Evolutionary conservation across 768 basidiomycete genomes (phyloP).

Genomic region (Cubamyces lactineus): DNA sequence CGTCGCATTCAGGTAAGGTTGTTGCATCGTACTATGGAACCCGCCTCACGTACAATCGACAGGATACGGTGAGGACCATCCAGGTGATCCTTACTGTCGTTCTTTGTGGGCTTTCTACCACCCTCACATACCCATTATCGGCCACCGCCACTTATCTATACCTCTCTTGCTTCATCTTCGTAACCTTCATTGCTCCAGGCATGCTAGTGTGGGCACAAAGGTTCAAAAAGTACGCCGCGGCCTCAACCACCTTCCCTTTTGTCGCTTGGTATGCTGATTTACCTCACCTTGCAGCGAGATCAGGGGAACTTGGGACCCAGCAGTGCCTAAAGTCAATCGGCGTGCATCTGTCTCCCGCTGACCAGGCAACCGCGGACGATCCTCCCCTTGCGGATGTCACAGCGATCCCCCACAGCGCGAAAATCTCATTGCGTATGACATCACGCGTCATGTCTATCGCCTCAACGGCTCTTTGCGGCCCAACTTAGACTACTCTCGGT

Average conservation of each 20-base stretch:
- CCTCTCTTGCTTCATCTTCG: slow-evolving; percentile 50
- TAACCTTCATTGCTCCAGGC: slow-evolving; percentile 74
- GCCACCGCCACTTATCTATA: slow-evolving; percentile 57
- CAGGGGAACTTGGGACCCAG: slow-evolving; percentile 90
- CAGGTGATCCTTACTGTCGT: slow-evolving; percentile 57
- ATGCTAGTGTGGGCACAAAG: slow-evolving; percentile 83
- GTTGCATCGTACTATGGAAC: not conserved
- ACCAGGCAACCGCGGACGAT: slow-evolving; percentile 8
- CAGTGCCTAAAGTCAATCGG: slow-evolving; percentile 54
- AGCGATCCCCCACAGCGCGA: not conserved
- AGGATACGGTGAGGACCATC: slow-evolving; percentile 52
- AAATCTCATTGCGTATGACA: not conserved
- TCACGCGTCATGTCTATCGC: not conserved
- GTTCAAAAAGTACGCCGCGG: slow-evolving; percentile 79
- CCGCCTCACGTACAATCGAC: slow-evolving; percentile 12
- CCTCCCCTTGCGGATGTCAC: not conserved
- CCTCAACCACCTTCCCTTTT: not conserved
- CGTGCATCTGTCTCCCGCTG: slow-evolving; percentile 22
- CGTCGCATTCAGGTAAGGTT: slow-evolving; percentile 65
- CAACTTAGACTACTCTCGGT: too few species aligned
- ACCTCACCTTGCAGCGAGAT: slow-evolving; percentile 64
- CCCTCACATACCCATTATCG: slow-evolving; percentile 58
- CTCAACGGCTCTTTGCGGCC: too few species aligned
- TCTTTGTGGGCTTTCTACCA: slow-evolving; percentile 53
- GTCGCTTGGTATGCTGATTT: slow-evolving; percentile 11